Evolutionary conservation across 495 filamentous ascomycete genomes (phyloP).

Genomic region (Penicillium alfredii): DNA sequence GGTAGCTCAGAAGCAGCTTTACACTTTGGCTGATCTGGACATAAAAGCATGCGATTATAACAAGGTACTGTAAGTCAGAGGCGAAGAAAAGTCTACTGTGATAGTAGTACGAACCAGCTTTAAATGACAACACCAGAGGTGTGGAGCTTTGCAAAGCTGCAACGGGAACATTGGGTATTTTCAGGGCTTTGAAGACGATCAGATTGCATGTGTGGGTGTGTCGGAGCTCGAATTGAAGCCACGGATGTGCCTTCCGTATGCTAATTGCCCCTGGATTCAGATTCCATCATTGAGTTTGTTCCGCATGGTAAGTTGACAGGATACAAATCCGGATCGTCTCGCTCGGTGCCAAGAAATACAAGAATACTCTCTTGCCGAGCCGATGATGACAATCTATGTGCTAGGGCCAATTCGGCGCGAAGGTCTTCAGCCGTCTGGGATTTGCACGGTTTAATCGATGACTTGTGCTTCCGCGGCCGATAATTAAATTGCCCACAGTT

Average conservation of each 20-base stretch:
- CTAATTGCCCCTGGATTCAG: too few species aligned
- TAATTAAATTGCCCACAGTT: constrained; percentile 36
- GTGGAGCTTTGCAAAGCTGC: neutral
- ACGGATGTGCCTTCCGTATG: constrained; percentile 51
- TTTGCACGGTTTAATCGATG: constrained; percentile 73
- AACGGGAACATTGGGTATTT: constrained; percentile 20
- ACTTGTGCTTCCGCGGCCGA: constrained; percentile 67
- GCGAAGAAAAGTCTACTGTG: neutral
- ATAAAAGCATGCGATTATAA: constrained; percentile 71
- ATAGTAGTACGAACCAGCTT: constrained; percentile 1
- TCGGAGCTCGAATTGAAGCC: constrained; percentile 43
- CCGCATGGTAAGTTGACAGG: constrained; percentile 56
- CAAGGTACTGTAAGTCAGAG: too few species aligned
- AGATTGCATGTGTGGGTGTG: constrained; percentile 54
- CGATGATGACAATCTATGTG: constrained; percentile 84
- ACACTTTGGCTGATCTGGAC: constrained; percentile 48
- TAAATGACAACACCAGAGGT: too few species aligned
- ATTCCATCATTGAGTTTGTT: constrained; percentile 46
- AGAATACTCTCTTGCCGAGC: constrained; percentile 74
- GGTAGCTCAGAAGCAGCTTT: constrained; percentile 49
- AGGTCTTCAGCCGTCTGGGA: constrained; percentile 89
- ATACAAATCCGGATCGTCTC: constrained; percentile 74
- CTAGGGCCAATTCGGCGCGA: constrained; percentile 64
- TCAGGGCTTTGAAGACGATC: too few species aligned
- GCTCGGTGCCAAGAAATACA: constrained; percentile 66